Evolutionary conservation across 192 early-diverging fungal species (phyloP).

Genomic region (Thamnidium elegans): DNA sequence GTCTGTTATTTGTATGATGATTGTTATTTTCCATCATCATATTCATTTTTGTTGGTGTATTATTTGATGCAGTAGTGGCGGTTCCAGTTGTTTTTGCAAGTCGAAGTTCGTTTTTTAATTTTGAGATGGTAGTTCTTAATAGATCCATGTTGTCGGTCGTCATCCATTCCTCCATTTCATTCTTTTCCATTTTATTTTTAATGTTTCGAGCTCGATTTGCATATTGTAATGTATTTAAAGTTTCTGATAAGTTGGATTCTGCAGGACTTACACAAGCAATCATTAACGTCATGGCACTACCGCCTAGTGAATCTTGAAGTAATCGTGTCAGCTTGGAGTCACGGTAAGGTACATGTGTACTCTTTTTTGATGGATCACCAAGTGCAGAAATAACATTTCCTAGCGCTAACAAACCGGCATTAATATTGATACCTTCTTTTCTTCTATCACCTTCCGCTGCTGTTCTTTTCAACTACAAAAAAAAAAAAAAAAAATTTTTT

Average conservation of each 20-base stretch:
- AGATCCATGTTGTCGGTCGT: constrained; percentile 65
- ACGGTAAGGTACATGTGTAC: constrained; percentile 88
- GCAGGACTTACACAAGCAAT: constrained; percentile 92
- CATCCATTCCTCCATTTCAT: constrained; percentile 58
- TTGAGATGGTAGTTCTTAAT: constrained; percentile 60
- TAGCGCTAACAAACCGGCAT: constrained; percentile 90
- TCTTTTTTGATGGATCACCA: constrained; percentile 66
- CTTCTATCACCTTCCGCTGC: constrained; percentile 88
- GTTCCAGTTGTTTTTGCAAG: constrained; percentile 25
- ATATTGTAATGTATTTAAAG: constrained; percentile 94
- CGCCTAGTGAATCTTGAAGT: constrained; percentile 95
- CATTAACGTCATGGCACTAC: constrained; percentile 92
- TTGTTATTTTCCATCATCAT: not conserved
- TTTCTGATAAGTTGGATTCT: constrained; percentile 83
- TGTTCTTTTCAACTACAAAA: constrained; percentile 78
- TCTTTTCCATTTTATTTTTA: constrained; percentile 84
- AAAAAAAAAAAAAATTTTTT: too few relatives aligned
- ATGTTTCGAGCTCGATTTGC: constrained; percentile 96
- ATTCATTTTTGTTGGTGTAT: constrained; percentile 24
- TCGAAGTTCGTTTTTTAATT: constrained; percentile 58
- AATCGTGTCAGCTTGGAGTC: constrained; percentile 96
- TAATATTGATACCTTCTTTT: constrained; percentile 97
- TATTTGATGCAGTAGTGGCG: not conserved
- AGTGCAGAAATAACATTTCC: constrained; percentile 99
- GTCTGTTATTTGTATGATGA: not conserved